A percentile compares a stretch with the other conserved stretches of the same genome.
Conservation (phyloP, 768 basidiomycete species). For the Rhizopogon roseolus region DNA sequence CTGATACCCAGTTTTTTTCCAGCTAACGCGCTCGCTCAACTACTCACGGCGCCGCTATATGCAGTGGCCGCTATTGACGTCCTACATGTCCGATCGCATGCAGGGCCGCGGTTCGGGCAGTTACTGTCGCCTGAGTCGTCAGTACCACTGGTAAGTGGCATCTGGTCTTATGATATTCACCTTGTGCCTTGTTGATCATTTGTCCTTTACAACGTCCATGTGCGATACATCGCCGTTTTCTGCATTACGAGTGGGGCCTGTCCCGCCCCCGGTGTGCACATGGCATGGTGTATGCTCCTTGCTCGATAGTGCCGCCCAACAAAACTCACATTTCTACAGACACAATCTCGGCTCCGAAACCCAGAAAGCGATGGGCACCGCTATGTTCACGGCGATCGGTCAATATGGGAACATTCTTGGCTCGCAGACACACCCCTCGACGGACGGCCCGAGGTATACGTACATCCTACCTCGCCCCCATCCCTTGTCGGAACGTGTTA, state of each 20-base stretch:
- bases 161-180: slow-evolving; percentile 30
- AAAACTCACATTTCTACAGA: slow-evolving; percentile 27
- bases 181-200: slow-evolving; percentile 36
- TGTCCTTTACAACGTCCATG: slow-evolving; percentile 50
- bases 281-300: slow-evolving; percentile 68
- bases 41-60: slow-evolving; percentile 81
- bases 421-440: slow-evolving; percentile 64
- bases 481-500: neutral
- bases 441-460: slow-evolving; percentile 64
- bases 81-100: slow-evolving; percentile 60
- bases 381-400: slow-evolving; percentile 77
- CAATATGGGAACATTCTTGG: slow-evolving; percentile 76
- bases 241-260: slow-evolving; percentile 77
- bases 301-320: neutral
- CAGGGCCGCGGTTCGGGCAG: slow-evolving; percentile 50
- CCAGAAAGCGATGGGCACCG: slow-evolving; percentile 71
- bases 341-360: slow-evolving; percentile 75
- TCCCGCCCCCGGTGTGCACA: slow-evolving; percentile 65
- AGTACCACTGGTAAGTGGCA: slow-evolving; percentile 19
- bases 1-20: neutral
- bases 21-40: slow-evolving; percentile 65
- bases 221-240: slow-evolving; percentile 75
- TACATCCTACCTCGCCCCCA: slow-evolving; percentile 24
- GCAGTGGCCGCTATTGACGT: slow-evolving; percentile 60
- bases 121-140: slow-evolving; percentile 25